Percentiles rank a stretch among this genome's conserved stretches.
These are phyloP conservation scores for Cicer judaicum DNA, from an alignment of 306 rosid genomes.

Conservation along the genomic window DNA sequence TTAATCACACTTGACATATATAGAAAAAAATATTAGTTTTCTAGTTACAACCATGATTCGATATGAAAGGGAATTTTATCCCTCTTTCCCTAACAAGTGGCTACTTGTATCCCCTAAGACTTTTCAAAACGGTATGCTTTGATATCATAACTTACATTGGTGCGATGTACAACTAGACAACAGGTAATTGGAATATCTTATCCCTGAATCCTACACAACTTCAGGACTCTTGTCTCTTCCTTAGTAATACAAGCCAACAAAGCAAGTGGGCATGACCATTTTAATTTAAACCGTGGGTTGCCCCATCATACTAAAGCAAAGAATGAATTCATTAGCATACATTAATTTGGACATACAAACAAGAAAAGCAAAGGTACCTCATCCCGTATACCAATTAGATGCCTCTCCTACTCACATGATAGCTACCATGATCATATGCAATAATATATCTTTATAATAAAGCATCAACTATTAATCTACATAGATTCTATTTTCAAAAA, in stretches of 20 bases:
- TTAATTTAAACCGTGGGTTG: constrained; percentile 47
- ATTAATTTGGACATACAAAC: neutral
- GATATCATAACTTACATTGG: constrained; percentile 28
- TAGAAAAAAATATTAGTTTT: too few species aligned
- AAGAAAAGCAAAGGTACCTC: neutral
- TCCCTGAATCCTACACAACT: constrained; percentile 42
- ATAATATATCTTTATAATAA: constrained; percentile 8
- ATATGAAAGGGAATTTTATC: too few species aligned
- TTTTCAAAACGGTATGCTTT: too few species aligned
- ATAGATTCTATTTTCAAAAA: neutral
- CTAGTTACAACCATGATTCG: too few species aligned
- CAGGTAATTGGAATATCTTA: constrained; percentile 51
- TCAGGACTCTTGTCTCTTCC: constrained; percentile 39
- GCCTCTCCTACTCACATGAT: constrained; percentile 22
- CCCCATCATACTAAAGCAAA: constrained; percentile 50
- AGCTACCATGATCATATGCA: constrained; percentile 9
- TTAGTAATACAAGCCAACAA: constrained; percentile 44
- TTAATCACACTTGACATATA: too few species aligned
- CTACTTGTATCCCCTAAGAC: too few species aligned
- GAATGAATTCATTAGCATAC: neutral
- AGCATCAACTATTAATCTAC: constrained; percentile 12
- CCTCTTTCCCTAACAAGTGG: too few species aligned
- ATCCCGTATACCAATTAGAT: constrained; percentile 25
- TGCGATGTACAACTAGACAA: constrained; percentile 48
- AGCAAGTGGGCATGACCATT: constrained; percentile 38